Base-by-base conservation (phyloP, 768 basidiomycete genomes). In the Porpolomopsis calyptriformis region DNA sequence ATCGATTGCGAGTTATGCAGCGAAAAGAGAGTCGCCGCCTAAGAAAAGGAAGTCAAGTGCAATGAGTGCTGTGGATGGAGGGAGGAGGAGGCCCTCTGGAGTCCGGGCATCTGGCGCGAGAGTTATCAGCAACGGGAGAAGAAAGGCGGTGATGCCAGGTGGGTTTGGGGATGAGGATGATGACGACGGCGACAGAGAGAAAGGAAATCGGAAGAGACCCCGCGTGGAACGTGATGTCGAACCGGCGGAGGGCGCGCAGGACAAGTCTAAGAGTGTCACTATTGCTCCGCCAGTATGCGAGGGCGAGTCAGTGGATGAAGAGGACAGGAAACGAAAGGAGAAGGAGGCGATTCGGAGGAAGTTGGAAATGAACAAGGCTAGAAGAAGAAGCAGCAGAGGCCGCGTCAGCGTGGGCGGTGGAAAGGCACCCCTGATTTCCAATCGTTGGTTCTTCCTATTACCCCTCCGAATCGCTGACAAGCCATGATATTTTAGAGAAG, bases 361-460 rank as follows among this genome's bases (percentile, higher is more conserved):
- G 61, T 62, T 87, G 5, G 82, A 86, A 46, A 64, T 70, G 12
- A 83, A 73, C 57, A 79, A 76, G 50, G 81, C 82, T 9, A 72
- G 73, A 57, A 68, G 85, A 52, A 69, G 82, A 55, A 87, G 85
- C 52, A 86, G 83, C 51, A 71, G 70, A 52, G 79, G 73, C 5
- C 57, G 71, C n/a, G 60, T 63, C 12, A 70, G 70, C 50, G 52
- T 63, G n/a, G n/a, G n/a, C 43, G 67, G 65, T 49, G 68, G 62
- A 23, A 60, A 68, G 42, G 55, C 64, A 24, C 58, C 65, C 52
- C 53, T 70, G 5, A 34, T 29, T 16, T 34, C 24, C 10, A 49
- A 46, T 26, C 50, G 73, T 77, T 54, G 62, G 72, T 59, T 6
- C 45, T 27, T 46, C 48, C 16, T 20, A 19, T 26, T 19, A 36